Percentiles rank a stretch among this genome's conserved stretches.
Evolutionary conservation across 257 asterid genomes (phyloP).

Genomic region (Solanum virginianum): DNA sequence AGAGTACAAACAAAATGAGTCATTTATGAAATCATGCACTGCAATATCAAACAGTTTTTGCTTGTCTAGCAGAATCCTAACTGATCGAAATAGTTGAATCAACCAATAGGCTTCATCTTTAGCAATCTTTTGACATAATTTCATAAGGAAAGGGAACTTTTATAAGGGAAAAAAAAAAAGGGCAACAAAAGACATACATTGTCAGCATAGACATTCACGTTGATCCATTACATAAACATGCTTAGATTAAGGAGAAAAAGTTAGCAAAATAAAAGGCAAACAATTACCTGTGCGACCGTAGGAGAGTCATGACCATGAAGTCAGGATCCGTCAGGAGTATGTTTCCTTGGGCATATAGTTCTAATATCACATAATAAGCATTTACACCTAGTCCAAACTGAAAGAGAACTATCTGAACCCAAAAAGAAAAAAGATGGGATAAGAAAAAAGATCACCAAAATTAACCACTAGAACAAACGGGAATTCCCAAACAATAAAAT

Average conservation of each 20-base stretch:
- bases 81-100: neutral
- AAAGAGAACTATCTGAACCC: constrained; percentile 66
- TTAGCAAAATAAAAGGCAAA: neutral
- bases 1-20: neutral
- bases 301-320: constrained; percentile 80
- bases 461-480: neutral
- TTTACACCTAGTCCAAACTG: constrained; percentile 87
- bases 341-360: constrained; percentile 97
- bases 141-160: neutral
- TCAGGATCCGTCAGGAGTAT: constrained; percentile 84
- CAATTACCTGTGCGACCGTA: constrained; percentile 90
- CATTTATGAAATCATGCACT: neutral
- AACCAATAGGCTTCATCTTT: neutral
- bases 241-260: neutral
- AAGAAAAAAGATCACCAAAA: neutral
- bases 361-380: constrained; percentile 86
- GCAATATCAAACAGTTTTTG: neutral
- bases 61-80: neutral
- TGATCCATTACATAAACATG: neutral
- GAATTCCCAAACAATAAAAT: neutral
- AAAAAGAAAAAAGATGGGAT: neutral
- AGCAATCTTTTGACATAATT: neutral
- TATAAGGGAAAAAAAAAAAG: neutral
- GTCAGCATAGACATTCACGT: neutral
- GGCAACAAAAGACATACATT: neutral